Evolutionary conservation across 176 grass and related monocot species (phyloP), one percentile per base, ranked within the genome.

Genomic region (Bonia amplexicaulis): DNA sequence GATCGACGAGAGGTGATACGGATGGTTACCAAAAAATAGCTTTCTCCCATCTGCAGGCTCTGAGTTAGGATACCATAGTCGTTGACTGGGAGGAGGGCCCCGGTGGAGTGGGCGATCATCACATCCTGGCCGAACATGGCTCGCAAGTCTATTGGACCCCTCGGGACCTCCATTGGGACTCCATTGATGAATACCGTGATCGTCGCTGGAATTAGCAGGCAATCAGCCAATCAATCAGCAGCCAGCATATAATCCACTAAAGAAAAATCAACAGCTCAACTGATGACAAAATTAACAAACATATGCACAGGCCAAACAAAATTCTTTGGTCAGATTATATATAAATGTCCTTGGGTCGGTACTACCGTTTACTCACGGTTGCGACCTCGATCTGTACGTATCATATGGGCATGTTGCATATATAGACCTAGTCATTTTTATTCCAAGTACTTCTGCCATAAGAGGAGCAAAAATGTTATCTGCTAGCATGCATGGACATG

Each of bases 151-250:
- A 98, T 92, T 49, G 89, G 85, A 82, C 93, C 91, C 60, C 93
- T 90, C 8, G 96, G 91, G 78, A 98, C 87, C 60, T 98, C 96
- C 87, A 84, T 86, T 52, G 93, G 54, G 33, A 93, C 82, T 71
- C 96, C 96, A 60, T 98, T 98, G 68, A 98, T 95, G 91, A 95
- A 95, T 87, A 98, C 96, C 78, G 91, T 98, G 88, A 98, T 95
- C 48, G 85, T 95, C 85, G 89, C 95, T 97, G 82, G 80, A 87
- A 87, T 90, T 90, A 67, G 58, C 75, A 91, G 41, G 5, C 79
- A 85, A 82, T 68, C 49, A 85, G 42, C 66, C 77, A 65, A 71
- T 82, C 82, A 85, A 22, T 88, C 72, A 76, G 35, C 63, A 79
- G 46, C 25, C 37, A 85, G 58, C 53, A 78, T 77, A 73, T 45